Conservation (phyloP, 345 rosid species). For the Atalantia buxifolia region DNA sequence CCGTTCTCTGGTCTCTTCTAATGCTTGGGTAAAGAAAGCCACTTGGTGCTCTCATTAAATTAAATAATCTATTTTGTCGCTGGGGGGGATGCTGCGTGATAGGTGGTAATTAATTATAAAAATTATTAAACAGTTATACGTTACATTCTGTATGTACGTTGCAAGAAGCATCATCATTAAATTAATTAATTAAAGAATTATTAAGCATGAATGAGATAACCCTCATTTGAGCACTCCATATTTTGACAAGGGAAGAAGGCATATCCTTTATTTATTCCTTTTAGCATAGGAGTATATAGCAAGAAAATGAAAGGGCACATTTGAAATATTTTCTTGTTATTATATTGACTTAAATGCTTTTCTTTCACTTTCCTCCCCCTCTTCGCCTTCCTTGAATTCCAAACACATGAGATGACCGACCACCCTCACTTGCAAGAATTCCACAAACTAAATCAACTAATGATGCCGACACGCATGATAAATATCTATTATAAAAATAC, state of each 20-base stretch:
- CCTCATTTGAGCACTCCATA: not conserved
- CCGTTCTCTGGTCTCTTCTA: not conserved
- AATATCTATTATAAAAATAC: too few relatives aligned
- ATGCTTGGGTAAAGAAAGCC: not conserved
- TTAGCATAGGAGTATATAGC: not conserved
- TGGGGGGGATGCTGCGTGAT: not conserved
- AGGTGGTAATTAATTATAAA: constrained; percentile 4
- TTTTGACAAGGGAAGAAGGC: not conserved
- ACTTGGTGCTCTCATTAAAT: not conserved
- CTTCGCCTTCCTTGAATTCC: not conserved
- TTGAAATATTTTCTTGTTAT: not conserved
- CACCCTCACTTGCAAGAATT: not conserved
- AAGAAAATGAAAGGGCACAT: not conserved
- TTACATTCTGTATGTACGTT: not conserved
- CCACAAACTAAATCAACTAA: not conserved
- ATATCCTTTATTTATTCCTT: too few relatives aligned
- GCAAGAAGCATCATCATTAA: too few relatives aligned
- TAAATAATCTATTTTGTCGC: not conserved
- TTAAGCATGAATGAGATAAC: not conserved
- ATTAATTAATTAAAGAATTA: not conserved
- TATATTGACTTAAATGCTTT: not conserved
- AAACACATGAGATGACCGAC: not conserved
- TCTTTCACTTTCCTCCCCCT: too few relatives aligned
- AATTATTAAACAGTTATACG: not conserved
- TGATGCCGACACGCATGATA: not conserved